These are phyloP conservation scores for Thielaviopsis euricoi DNA, from an alignment of 2,329 filamentous ascomycete genomes.

Conservation along the genomic window DNA sequence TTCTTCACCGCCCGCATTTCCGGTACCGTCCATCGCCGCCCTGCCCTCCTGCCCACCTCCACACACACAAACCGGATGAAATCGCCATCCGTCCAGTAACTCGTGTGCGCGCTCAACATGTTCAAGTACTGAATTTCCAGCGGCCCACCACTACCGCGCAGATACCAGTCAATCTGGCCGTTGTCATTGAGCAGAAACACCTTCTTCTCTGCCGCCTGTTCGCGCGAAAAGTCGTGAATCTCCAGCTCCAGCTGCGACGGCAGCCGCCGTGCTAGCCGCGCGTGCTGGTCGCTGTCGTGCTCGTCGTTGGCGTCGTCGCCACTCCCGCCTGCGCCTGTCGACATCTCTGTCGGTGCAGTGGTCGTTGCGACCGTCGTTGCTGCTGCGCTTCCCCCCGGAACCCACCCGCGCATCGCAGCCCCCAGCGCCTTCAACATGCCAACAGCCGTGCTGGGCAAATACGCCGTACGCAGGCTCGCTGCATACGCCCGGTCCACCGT, in stretches of 20 bases:
- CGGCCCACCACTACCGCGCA: slow-evolving; percentile 69
- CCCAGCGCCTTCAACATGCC: slow-evolving; percentile 49
- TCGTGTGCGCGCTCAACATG: slow-evolving; percentile 89
- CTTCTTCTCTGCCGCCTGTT: slow-evolving; percentile 82
- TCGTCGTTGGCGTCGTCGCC: neutral
- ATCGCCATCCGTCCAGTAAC: slow-evolving; percentile 78
- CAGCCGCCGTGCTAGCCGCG: slow-evolving; percentile 24
- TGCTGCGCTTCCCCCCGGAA: slow-evolving; percentile 28
- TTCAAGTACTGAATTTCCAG: slow-evolving; percentile 93
- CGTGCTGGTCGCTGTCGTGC: slow-evolving; percentile 18
- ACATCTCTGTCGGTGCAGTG: slow-evolving; percentile 14
- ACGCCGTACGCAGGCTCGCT: slow-evolving; percentile 55
- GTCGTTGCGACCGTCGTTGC: neutral
- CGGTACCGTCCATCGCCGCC: slow-evolving; percentile 41
- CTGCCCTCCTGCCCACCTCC: slow-evolving; percentile 64
- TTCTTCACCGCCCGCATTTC: slow-evolving; percentile 45
- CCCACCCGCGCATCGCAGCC: slow-evolving; percentile 43
- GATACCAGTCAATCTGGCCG: slow-evolving; percentile 81
- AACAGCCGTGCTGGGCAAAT: slow-evolving; percentile 56
- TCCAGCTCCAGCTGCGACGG: slow-evolving; percentile 71
- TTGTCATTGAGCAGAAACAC: slow-evolving; percentile 87
- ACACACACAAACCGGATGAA: slow-evolving; percentile 82
- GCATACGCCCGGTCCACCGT: slow-evolving; percentile 73
- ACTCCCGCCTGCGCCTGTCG: too few relatives aligned
- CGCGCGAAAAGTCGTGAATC: slow-evolving; percentile 83